These are phyloP conservation scores for Senna siamea DNA, from an alignment of 306 rosid genomes.

Conservation along the genomic window DNA sequence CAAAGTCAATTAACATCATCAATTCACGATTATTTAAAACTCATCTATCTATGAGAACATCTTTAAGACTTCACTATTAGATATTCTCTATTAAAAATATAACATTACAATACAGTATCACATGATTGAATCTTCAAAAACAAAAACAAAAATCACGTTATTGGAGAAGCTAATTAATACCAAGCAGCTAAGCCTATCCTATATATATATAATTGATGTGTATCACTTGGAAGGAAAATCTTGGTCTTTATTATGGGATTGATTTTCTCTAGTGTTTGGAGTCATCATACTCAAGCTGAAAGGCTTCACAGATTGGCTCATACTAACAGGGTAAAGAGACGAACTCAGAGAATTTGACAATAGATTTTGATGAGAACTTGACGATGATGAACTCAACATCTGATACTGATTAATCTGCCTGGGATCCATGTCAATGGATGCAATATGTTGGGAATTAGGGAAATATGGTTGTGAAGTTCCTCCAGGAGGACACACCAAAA, in stretches of 20 bases:
- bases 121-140: no score
- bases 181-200: no score
- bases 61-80: no score
- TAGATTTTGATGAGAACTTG: conserved; percentile 38
- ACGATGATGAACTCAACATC: conserved; percentile 42
- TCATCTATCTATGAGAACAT: no score
- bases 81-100: no score
- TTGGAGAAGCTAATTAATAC: no score
- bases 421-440: conserved; percentile 55
- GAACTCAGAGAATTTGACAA: conserved; percentile 35
- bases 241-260: conserved; percentile 45
- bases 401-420: conserved; percentile 64
- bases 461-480: conserved; percentile 44
- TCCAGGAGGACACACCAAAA: conserved; percentile 25
- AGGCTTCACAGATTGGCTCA: conserved; percentile 44
- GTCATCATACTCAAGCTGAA: conserved; percentile 59
- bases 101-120: no score
- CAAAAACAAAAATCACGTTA: no score
- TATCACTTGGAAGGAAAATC: conserved; percentile 54
- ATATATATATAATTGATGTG: conserved; percentile 11
- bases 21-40: no score
- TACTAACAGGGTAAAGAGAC: conserved; percentile 43
- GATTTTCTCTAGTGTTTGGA: conserved; percentile 48
- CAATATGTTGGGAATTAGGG: conserved; percentile 44
- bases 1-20: no score